A percentile compares a stretch with the other conserved stretches of the same genome.
Evolutionary conservation across 495 filamentous ascomycete species (phyloP).

Genomic region (Hypoxylon perforatum): DNA sequence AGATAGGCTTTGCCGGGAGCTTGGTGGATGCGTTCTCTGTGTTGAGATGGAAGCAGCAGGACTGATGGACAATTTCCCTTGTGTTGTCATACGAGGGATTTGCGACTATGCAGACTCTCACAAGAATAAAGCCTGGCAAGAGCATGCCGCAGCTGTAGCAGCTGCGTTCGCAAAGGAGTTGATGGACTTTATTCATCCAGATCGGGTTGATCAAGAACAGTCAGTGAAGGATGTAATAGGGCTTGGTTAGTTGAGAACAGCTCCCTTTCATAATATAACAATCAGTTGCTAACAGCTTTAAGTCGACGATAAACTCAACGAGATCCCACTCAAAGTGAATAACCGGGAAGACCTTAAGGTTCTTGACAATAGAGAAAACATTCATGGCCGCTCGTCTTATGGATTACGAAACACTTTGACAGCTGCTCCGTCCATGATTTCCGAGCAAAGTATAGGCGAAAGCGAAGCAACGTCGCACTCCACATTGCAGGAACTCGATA

Average conservation of each 20-base stretch:
- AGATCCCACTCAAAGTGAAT: no score
- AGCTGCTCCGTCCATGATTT: no score
- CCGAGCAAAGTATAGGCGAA: no score
- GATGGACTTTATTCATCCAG: background rate
- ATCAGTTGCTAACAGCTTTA: no score
- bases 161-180: background rate
- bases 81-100: slow-evolving; percentile 53
- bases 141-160: background rate
- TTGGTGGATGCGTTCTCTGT: slow-evolving; percentile 18
- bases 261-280: background rate
- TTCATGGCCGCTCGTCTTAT: no score
- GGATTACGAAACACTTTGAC: no score
- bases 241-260: background rate
- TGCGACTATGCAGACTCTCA: slow-evolving; percentile 54
- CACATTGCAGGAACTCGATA: no score
- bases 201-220: background rate
- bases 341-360: no score
- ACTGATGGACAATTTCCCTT: slow-evolving; percentile 42
- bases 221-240: background rate
- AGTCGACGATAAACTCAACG: no score
- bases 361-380: no score
- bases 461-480: no score
- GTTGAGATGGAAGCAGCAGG: slow-evolving; percentile 46
- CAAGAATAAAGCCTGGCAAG: background rate
- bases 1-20: slow-evolving; percentile 1